Evolutionary conservation across 306 rosid genomes (phyloP).

Genomic region (Dryas alaskensis): DNA sequence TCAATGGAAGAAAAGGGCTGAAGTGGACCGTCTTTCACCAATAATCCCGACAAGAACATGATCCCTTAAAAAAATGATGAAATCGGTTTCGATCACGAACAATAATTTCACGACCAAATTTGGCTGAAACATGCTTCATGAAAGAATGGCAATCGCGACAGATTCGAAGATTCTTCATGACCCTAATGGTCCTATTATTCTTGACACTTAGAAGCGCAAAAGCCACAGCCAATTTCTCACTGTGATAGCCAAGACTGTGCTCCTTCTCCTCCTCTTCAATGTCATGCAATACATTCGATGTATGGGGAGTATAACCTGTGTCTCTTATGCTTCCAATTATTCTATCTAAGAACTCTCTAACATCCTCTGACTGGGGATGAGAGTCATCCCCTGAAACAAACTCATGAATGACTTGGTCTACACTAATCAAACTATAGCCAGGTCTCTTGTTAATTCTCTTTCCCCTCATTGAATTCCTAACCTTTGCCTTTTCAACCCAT

Average conservation of each 20-base stretch:
- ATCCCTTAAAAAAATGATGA: conserved; percentile 9
- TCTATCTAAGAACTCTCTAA: neutral
- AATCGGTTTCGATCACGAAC: conserved; percentile 15
- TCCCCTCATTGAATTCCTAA: conserved; percentile 5
- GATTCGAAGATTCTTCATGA: conserved; percentile 20
- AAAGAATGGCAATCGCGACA: conserved; percentile 20
- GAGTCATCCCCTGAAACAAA: conserved; percentile 2
- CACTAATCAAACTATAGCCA: neutral
- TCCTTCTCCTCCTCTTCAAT: conserved; percentile 25
- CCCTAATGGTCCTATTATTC: neutral
- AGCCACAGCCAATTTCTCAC: conserved; percentile 27
- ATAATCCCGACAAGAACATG: conserved; percentile 18
- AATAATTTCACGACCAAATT: conserved; percentile 7
- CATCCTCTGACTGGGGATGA: neutral
- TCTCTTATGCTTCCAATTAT: conserved; percentile 1
- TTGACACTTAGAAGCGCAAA: conserved; percentile 10
- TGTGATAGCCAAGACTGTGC: conserved; percentile 8
- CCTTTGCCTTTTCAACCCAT: neutral
- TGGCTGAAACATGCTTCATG: conserved; percentile 22
- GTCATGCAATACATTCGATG: conserved; percentile 6
- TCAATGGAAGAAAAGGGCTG: neutral
- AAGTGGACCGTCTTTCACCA: conserved; percentile 8
- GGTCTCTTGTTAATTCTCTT: neutral
- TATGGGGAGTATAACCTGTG: conserved; percentile 5
- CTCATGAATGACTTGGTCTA: conserved; percentile 9